Conservation (phyloP, 2,329 filamentous ascomycete genomes). For the Fusarium armeniacum region DNA sequence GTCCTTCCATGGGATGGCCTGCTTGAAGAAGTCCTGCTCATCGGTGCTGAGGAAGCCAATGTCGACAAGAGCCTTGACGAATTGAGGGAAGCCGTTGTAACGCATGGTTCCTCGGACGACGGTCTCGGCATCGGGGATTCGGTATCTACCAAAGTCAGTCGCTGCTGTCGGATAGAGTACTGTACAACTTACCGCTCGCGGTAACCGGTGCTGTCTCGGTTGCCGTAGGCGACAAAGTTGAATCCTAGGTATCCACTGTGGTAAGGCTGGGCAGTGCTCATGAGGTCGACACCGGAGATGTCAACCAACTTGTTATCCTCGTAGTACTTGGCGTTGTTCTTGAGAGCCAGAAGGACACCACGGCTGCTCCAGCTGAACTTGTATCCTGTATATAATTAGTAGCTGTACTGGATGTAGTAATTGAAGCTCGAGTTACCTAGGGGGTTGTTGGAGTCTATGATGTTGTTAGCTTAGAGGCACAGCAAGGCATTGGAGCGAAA, state of each 20-base stretch:
- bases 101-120: constrained; percentile 85
- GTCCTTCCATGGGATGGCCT: constrained; percentile 83
- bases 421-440: constrained; percentile 61
- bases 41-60: constrained; percentile 86
- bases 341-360: constrained; percentile 87
- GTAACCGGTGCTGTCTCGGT: constrained; percentile 91
- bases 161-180: not conserved
- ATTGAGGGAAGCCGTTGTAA: constrained; percentile 91
- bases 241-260: constrained; percentile 83
- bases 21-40: constrained; percentile 68
- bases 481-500: constrained; percentile 1
- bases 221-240: constrained; percentile 92
- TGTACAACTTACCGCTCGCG: constrained; percentile 78
- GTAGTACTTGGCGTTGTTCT: constrained; percentile 88
- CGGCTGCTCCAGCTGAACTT: constrained; percentile 72
- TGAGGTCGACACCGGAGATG: constrained; percentile 75
- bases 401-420: not conserved
- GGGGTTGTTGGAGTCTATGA: constrained; percentile 80
- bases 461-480: constrained; percentile 10
- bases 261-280: constrained; percentile 91
- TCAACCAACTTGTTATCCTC: constrained; percentile 81
- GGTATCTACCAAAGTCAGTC: constrained; percentile 50
- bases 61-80: constrained; percentile 88
- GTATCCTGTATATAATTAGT: constrained; percentile 66
- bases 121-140: constrained; percentile 93